Evolutionary conservation across 129 eudicot species (phyloP), one percentile per base, ranked within the genome.

Genomic region (Ambrosia artemisiifolia): DNA sequence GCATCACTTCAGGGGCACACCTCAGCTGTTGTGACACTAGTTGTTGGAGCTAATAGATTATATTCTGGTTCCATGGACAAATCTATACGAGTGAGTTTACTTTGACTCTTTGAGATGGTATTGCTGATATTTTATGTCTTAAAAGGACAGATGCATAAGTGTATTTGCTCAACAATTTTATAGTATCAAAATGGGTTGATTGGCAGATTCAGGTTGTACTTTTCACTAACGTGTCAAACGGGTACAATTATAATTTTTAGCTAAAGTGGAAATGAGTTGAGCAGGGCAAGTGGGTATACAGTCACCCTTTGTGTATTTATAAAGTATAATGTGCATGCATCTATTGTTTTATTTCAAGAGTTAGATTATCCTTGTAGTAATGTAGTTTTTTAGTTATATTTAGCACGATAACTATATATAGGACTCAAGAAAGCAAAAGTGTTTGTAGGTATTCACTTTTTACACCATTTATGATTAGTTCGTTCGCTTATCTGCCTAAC

Each of bases 41-140:
- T 90, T 17, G 98, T 94, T 74, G 98, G 98, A 66, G 98, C 93
- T 33, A 90, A 84, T 66, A 88, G 92, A 76, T 73, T 94, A 11
- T 94, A 87, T 78, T 94, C 98, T 77, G 98, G 98, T 70, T 94
- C 98, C 9, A 94, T 94, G 98, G 98, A 94, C 66, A 80, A 88
- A 43, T 84, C 96, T 54, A 90, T 94, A 47, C 76, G 75, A 60
- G 98, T 90, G 68, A 82, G 94, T 78, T 70, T 35, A 57, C 13
- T 54, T 48, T 65, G 19, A 18, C 13, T n/a, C n/a, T n/a, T n/a
- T n/a, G n/a, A n/a, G n/a, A 34, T 74, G 62, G 38, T 69, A 17
- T 40, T 33, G 9, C 65, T 76, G 61, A 17, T 60, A 18, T 73
- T 60, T 2, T 57, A 47, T 14, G 63, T 35, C 36, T 38, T 55